Conservation (phyloP, 2,329 filamentous ascomycete species). For the Davidsoniella eucalypti region DNA sequence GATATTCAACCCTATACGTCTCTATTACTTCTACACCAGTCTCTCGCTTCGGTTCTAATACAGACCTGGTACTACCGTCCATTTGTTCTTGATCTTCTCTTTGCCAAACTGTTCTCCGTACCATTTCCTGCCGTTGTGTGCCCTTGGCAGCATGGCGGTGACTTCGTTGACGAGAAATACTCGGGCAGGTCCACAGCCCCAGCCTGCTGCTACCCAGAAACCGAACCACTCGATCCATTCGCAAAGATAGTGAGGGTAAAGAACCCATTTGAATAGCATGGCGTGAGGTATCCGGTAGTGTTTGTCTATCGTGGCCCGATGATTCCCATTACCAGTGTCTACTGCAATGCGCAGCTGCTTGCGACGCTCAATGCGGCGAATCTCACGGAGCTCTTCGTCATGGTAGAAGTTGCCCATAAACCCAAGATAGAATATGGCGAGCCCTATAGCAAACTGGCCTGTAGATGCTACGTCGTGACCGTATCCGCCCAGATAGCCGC, state of each 20-base stretch:
- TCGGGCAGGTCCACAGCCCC: conserved; percentile 55
- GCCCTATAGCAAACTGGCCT: conserved; percentile 41
- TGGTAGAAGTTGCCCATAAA: conserved; percentile 72
- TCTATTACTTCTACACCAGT: no score
- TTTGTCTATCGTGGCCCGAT: conserved; percentile 43
- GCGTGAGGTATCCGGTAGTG: conserved; percentile 76
- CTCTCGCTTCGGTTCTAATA: conserved; percentile 16
- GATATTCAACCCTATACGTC: background rate
- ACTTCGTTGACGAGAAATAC: conserved; percentile 78
- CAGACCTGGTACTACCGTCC: conserved; percentile 49
- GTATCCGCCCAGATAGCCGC: conserved; percentile 69
- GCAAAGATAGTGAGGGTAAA: conserved; percentile 88
- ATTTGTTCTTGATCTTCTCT: conserved; percentile 58
- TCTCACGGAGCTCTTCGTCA: conserved; percentile 77
- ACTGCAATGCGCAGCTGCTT: conserved; percentile 24
- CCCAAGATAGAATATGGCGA: conserved; percentile 60
- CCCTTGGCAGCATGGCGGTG: conserved; percentile 75
- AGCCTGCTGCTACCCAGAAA: conserved; percentile 62
- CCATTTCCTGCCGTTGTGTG: conserved; percentile 67
- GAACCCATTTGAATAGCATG: conserved; percentile 64
- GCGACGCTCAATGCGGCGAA: conserved; percentile 52
- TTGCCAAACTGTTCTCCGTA: conserved; percentile 78
- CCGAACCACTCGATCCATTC: conserved; percentile 96
- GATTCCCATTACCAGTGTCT: no score
- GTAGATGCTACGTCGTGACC: conserved; percentile 42